Conservation (phyloP, 2,329 filamentous ascomycete genomes). For the Phoma sp. region DNA sequence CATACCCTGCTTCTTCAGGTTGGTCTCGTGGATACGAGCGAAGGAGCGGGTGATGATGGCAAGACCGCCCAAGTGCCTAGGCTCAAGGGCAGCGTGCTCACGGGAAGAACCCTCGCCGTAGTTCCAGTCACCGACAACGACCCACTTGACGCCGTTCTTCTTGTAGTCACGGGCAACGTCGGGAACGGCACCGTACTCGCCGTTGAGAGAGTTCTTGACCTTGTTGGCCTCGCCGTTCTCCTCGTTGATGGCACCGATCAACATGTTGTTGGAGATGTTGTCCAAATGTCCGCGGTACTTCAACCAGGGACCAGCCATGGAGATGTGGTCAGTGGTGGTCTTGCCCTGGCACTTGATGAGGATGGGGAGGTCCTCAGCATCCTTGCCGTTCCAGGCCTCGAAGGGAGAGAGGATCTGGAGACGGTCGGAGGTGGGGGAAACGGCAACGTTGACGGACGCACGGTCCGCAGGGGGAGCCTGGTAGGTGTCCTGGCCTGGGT, state of each 20-base stretch:
- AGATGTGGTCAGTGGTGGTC: conserved; percentile 97
- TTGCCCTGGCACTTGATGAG: conserved; percentile 97
- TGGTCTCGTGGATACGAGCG: conserved; percentile 99
- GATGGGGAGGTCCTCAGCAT: conserved; percentile 82
- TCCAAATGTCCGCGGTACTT: conserved; percentile 99
- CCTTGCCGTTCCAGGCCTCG: conserved; percentile 88
- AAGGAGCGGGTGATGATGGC: conserved; percentile 96
- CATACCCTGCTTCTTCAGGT: conserved; percentile 99
- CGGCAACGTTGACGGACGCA: conserved; percentile 73
- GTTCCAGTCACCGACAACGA: conserved; percentile 99
- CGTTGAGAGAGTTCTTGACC: conserved; percentile 87
- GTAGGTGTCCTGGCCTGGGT: conserved; percentile 91
- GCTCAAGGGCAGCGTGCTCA: conserved; percentile 98
- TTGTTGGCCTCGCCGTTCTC: conserved; percentile 98
- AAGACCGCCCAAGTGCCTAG: conserved; percentile 93
- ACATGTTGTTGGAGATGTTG: conserved; percentile 99
- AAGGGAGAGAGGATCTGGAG: conserved; percentile 92
- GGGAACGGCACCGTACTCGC: conserved; percentile 85
- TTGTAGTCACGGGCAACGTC: conserved; percentile 98
- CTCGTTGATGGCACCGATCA: conserved; percentile 95
- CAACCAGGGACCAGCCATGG: conserved; percentile 95
- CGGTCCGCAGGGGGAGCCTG: conserved; percentile 90
- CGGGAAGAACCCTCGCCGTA: conserved; percentile 97
- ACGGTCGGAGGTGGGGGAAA: conserved; percentile 89
- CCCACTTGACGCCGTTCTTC: conserved; percentile 94